phyloP scores from a whole-genome alignment of 208 protist species.

The Crithidia fasciculata region DNA sequence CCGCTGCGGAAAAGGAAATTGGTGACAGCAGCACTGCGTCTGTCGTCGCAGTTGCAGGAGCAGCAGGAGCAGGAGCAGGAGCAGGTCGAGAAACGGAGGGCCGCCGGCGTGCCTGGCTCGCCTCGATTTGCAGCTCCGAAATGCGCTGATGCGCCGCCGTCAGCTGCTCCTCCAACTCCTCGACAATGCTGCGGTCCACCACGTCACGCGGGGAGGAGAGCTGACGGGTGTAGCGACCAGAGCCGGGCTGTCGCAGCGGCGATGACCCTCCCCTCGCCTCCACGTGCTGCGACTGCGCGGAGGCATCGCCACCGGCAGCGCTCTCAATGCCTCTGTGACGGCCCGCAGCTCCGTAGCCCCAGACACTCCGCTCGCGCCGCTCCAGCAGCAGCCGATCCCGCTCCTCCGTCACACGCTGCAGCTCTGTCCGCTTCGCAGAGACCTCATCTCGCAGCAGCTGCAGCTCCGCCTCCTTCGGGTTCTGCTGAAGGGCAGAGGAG shows the following conservation, averaged over 20 bases:
- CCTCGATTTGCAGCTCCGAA: constrained; percentile 35
- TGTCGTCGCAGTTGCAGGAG: too few relatives aligned
- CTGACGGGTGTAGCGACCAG: neutral
- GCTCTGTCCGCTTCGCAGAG: constrained; percentile 24
- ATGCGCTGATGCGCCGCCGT: constrained; percentile 42
- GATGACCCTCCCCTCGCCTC: neutral
- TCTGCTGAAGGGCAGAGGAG: constrained; percentile 33
- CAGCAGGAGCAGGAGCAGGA: too few relatives aligned
- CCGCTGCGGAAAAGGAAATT: neutral
- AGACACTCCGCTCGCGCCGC: constrained; percentile 15
- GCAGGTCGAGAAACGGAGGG: neutral
- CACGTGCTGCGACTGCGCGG: neutral
- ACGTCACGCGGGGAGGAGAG: constrained; percentile 22
- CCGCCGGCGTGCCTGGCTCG: neutral
- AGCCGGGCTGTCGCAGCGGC: neutral
- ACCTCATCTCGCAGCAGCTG: constrained; percentile 53
- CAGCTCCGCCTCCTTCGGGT: constrained; percentile 41
- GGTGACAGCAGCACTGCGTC: too few relatives aligned
- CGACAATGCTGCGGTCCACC: constrained; percentile 31
- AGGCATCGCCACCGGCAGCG: neutral
- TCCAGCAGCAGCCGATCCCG: constrained; percentile 33
- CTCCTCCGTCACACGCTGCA: constrained; percentile 37
- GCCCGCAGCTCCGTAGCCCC: constrained; percentile 1
- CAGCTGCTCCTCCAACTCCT: constrained; percentile 57
- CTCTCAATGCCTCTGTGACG: neutral